Conservation (phyloP, 1,284 basidiomycete genomes). For the Cutaneotrichosporon sp. region DNA sequence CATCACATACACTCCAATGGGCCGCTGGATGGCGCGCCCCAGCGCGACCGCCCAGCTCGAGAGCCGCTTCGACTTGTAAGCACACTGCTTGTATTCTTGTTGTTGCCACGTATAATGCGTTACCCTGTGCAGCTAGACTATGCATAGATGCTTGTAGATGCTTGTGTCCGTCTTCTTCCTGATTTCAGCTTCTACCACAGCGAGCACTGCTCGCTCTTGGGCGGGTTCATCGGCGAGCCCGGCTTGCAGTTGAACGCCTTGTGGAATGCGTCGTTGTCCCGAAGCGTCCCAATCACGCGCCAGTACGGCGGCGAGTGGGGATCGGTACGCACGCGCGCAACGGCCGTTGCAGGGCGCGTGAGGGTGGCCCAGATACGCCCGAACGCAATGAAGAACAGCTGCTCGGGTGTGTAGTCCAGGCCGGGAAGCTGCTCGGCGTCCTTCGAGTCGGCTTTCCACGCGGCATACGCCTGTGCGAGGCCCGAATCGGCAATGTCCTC, state of each 20-base stretch:
- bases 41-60: conserved; percentile 2
- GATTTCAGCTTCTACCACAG: conserved; percentile 38
- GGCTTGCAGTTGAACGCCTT: conserved; percentile 50
- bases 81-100: not conserved
- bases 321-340: conserved; percentile 77
- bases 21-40: not conserved
- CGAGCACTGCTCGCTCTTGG: conserved; percentile 44
- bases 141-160: conserved; percentile 10
- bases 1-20: not conserved
- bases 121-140: not conserved
- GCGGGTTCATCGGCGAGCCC: conserved; percentile 46
- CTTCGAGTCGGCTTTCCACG: conserved; percentile 64
- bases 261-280: conserved; percentile 52
- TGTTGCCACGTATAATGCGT: not conserved
- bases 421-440: conserved; percentile 52
- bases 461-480: conserved; percentile 78
- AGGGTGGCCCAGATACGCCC: conserved; percentile 52
- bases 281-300: conserved; percentile 77
- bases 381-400: conserved; percentile 87
- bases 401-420: conserved; percentile 74
- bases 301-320: conserved; percentile 79
- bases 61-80: conserved; percentile 2
- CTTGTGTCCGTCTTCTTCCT: not conserved
- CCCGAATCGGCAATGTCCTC: conserved; percentile 89
- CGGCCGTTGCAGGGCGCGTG: conserved; percentile 55